Base-by-base conservation (phyloP, 2,329 filamentous ascomycete species). In the Orbilia quercus region DNA sequence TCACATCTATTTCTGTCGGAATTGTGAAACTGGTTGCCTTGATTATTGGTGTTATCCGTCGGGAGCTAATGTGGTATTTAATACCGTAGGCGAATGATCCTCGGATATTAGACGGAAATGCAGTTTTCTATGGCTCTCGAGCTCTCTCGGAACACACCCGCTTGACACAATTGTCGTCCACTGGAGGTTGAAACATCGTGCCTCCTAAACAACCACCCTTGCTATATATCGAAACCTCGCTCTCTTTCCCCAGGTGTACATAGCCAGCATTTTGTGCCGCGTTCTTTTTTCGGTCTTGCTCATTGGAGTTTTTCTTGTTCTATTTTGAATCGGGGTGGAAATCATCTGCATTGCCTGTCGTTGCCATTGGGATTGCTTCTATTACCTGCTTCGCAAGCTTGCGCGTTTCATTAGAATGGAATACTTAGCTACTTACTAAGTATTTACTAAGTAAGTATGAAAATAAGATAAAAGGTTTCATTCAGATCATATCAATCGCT, bases 1-100 rank as follows among this genome's bases (percentile, higher is more conserved):
- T 1, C 14, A n/a, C 18, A 14, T 36, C 31, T 40, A 6, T 28
- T 42, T 18, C 9, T 42, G 6, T n/a, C 45, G 14, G 20, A 20
- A 5, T 25, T 25, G 18, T 36, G 44, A 20, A 16, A 31, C 22
- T 9, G 14, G 14, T n/a, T 20, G 14, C 14, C n/a, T 23, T 11
- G 5, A 18, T 40, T 14, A 5, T 40, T n/a, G n/a, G n/a, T n/a
- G n/a, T n/a, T n/a, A n/a, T 34, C 18, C 23, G 3, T 36, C 36
- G n/a, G n/a, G 4, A 38, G 25, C 23, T 28, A 18, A 23, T 14
- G 42, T 20, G n/a, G 14, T 34, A 11, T 18, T n/a, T n/a, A n/a
- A n/a, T n/a, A n/a, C n/a, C 48, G 31, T 38, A 69, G 64, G 14
- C 64, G 64, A 42, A 69, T 60, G 64, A 47, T 69, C 25, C 36